Evolutionary conservation across 2,329 filamentous ascomycete genomes (phyloP).

Genomic region (Pseudogymnoascus sp.): DNA sequence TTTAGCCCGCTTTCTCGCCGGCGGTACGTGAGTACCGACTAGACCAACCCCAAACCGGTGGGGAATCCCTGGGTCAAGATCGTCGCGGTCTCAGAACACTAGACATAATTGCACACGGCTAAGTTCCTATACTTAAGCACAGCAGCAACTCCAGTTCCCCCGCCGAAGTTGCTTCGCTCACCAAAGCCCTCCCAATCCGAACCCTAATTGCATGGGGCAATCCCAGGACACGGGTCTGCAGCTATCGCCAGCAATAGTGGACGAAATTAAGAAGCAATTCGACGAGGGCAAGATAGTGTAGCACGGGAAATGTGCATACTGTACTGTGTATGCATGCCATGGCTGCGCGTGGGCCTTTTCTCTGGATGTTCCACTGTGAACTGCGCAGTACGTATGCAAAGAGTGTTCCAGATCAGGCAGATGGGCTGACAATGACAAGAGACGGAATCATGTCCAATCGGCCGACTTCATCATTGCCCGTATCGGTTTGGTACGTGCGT

Average conservation of each 20-base stretch:
- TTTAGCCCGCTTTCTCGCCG: neutral
- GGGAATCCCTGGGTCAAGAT: neutral
- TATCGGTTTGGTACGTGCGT: neutral
- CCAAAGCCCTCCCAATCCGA: neutral
- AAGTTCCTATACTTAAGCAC: neutral
- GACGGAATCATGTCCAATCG: neutral
- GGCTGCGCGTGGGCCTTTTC: neutral
- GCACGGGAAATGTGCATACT: neutral
- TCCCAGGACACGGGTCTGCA: neutral
- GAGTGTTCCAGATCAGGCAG: neutral
- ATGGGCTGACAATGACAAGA: neutral
- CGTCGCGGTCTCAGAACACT: neutral
- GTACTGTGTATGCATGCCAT: neutral
- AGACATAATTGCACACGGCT: neutral
- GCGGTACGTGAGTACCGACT: neutral
- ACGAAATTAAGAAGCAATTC: neutral
- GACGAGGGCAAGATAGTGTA: neutral
- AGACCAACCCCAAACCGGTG: constrained; percentile 2
- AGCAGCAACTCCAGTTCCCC: neutral
- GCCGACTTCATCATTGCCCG: neutral
- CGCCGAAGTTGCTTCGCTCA: neutral
- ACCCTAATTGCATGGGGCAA: neutral
- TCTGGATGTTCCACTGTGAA: neutral
- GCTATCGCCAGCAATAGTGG: neutral
- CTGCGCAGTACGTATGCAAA: neutral